A percentile compares a stretch with the other conserved stretches of the same genome.
These are phyloP conservation scores for Hypoxylon rubiginosum DNA, from an alignment of 2,329 filamentous ascomycete species.

Conservation along the genomic window DNA sequence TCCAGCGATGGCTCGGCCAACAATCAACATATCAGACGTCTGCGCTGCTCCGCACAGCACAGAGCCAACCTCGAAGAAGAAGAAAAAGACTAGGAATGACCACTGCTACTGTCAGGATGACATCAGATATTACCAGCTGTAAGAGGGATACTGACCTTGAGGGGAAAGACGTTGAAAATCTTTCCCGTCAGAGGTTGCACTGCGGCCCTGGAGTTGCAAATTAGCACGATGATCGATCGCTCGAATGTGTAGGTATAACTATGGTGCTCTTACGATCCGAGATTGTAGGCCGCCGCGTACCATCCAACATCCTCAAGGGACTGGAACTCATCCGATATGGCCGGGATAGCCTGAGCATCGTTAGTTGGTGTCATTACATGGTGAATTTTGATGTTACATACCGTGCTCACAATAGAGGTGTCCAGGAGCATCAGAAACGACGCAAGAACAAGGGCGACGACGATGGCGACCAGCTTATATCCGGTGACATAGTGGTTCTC, in stretches of 20 bases:
- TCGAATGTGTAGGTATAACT: neutral
- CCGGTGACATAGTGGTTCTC: conserved; percentile 13
- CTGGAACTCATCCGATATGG: conserved; percentile 11
- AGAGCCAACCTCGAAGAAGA: conserved; percentile 7
- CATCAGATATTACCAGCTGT: neutral
- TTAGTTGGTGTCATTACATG: neutral
- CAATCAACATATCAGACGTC: conserved; percentile 20
- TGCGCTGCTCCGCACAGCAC: conserved; percentile 18
- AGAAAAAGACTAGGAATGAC: conserved; percentile 27
- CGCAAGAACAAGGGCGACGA: conserved; percentile 11
- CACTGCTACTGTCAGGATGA: conserved; percentile 12
- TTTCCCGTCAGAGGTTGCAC: conserved; percentile 12
- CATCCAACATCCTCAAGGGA: conserved; percentile 10
- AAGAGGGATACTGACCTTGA: conserved; percentile 6
- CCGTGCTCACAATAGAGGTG: conserved; percentile 23
- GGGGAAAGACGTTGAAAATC: conserved; percentile 9
- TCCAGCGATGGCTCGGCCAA: conserved; percentile 27
- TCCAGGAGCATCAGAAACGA: conserved; percentile 22
- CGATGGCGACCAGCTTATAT: conserved; percentile 6
- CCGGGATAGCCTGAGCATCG: conserved; percentile 3
- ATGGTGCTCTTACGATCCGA: conserved; percentile 8
- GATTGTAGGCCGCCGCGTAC: conserved; percentile 12
- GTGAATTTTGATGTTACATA: neutral
- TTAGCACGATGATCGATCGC: conserved; percentile 1
- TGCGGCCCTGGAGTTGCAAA: conserved; percentile 1